Evolutionary conservation across 2,329 filamentous ascomycete species (phyloP).

Genomic region (Talaromyces amestolkiae): DNA sequence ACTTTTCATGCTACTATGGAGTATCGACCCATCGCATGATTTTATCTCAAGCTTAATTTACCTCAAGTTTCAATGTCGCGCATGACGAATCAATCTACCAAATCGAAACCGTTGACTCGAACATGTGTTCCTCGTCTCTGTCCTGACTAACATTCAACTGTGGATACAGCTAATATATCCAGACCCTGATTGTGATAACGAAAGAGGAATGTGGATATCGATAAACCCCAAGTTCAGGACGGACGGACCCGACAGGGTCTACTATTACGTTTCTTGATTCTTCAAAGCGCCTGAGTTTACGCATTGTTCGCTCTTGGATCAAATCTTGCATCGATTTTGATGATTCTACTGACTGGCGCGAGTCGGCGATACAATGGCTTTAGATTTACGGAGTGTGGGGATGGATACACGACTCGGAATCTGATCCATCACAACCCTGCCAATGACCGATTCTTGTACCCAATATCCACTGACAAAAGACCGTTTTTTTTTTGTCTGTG

Average conservation of each 20-base stretch:
- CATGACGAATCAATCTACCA: not conserved
- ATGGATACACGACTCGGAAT: not conserved
- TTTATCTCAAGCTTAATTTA: too few species aligned
- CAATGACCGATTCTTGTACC: not conserved
- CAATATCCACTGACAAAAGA: not conserved
- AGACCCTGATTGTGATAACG: not conserved
- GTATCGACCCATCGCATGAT: not conserved
- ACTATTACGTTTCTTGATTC: not conserved
- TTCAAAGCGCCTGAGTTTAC: not conserved
- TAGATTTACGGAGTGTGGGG: not conserved
- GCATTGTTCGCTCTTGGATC: not conserved
- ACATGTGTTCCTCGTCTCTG: not conserved
- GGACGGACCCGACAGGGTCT: not conserved
- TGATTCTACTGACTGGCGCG: not conserved
- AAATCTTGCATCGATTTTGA: not conserved
- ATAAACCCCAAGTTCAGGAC: not conserved
- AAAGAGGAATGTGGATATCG: not conserved
- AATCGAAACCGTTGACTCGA: not conserved
- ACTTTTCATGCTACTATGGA: not conserved
- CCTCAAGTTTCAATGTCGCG: not conserved
- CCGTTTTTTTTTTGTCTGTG: not conserved
- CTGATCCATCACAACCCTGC: not conserved
- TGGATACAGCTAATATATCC: not conserved
- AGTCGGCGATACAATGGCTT: not conserved
- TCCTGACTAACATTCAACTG: not conserved